phyloP scores from a whole-genome alignment of 208 protist species.

The Trypanosoma mega region DNA sequence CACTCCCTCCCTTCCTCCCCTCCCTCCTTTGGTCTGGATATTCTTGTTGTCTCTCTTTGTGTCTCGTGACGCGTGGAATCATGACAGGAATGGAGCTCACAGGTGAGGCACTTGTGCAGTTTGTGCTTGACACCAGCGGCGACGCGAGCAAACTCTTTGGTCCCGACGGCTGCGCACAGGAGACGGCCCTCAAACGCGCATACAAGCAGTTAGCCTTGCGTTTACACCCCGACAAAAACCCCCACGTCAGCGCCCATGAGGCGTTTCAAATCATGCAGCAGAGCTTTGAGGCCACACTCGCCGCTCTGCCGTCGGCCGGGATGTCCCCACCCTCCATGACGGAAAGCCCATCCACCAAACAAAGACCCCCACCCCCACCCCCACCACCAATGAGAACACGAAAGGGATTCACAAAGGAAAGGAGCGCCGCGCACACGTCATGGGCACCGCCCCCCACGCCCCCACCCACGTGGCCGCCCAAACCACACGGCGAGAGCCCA shows the following conservation, averaged over 20 bases:
- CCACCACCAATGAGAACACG: too few relatives aligned
- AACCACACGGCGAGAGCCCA: background rate
- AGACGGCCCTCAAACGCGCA: slow-evolving; percentile 42
- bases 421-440: background rate
- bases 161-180: background rate
- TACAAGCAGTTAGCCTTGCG: slow-evolving; percentile 66
- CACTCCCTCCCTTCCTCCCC: too few relatives aligned
- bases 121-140: slow-evolving; percentile 19
- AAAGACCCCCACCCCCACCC: slow-evolving; percentile 15
- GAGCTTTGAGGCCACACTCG: slow-evolving; percentile 39
- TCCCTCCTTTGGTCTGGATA: too few relatives aligned
- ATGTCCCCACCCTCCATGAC: background rate
- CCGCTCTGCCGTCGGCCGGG: background rate
- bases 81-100: slow-evolving; percentile 16
- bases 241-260: slow-evolving; percentile 28
- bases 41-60: too few relatives aligned
- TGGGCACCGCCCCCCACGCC: slow-evolving; percentile 17
- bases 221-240: slow-evolving; percentile 87
- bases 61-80: too few relatives aligned
- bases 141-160: slow-evolving; percentile 22
- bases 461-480: slow-evolving; percentile 3
- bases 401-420: too few relatives aligned
- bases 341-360: background rate
- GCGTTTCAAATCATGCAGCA: slow-evolving; percentile 67
- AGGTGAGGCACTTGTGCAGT: slow-evolving; percentile 25